phyloP scores from a whole-genome alignment of 2,329 filamentous ascomycete genomes.

The Cercospora citrullina region DNA sequence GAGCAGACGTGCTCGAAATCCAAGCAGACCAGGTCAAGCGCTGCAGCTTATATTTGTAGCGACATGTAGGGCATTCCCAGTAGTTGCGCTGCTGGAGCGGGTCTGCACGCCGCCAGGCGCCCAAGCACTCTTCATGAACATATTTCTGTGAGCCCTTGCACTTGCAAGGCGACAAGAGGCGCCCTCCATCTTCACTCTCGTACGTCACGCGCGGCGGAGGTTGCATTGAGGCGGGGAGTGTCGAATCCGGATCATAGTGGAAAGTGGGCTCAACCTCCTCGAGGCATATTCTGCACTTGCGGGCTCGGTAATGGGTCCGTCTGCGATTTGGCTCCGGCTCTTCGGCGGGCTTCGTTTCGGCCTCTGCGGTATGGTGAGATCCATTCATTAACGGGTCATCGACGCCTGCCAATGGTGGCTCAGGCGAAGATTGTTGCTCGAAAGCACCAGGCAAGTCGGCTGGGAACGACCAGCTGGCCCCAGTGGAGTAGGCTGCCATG shows the following conservation, averaged over 20 bases:
- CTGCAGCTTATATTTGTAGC: conserved; percentile 76
- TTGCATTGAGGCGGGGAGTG: conserved; percentile 57
- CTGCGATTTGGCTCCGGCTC: conserved; percentile 30
- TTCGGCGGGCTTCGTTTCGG: conserved; percentile 25
- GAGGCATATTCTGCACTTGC: conserved; percentile 86
- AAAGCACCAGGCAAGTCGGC: conserved; percentile 44
- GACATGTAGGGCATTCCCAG: conserved; percentile 85
- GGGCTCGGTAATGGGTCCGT: conserved; percentile 62
- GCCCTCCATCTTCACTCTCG: conserved; percentile 69
- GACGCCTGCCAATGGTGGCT: background rate
- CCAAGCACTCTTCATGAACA: conserved; percentile 88
- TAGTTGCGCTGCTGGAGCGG: conserved; percentile 69
- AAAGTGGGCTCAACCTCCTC: conserved; percentile 68
- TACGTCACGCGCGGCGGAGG: conserved; percentile 63
- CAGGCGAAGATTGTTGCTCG: conserved; percentile 17
- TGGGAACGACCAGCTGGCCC: conserved; percentile 51
- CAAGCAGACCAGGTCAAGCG: conserved; percentile 73
- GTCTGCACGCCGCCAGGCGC: conserved; percentile 76
- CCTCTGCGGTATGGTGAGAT: conserved; percentile 4
- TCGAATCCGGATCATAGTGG: conserved; percentile 46
- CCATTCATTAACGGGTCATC: conserved; percentile 3
- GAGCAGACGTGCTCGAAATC: conserved; percentile 57
- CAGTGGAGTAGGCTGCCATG: conserved; percentile 46
- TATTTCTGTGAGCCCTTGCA: conserved; percentile 93
- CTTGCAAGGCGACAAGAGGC: conserved; percentile 83